phyloP scores from a whole-genome alignment of 371 early-diverging fungal genomes.

The Mortierella sp. region DNA sequence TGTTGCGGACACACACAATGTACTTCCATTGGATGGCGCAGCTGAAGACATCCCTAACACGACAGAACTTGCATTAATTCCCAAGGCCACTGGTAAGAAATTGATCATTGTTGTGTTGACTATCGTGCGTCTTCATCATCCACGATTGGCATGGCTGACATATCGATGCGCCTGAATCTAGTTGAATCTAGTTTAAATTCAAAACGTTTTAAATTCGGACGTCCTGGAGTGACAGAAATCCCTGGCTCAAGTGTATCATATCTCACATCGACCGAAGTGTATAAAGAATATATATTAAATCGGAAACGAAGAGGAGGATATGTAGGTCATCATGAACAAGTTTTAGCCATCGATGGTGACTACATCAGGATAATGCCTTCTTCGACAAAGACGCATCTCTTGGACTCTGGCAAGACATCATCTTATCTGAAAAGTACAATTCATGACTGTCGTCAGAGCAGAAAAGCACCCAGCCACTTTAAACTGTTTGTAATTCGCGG shows the following conservation, averaged over 20 bases:
- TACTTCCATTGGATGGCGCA: constrained; percentile 81
- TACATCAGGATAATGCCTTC: constrained; percentile 92
- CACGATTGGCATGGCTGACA: not conserved
- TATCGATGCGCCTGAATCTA: not conserved
- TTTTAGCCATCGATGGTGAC: constrained; percentile 95
- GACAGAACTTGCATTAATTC: constrained; percentile 82
- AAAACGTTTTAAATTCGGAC: constrained; percentile 25
- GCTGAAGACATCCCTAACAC: constrained; percentile 75
- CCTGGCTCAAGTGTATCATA: constrained; percentile 51
- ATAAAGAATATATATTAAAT: constrained; percentile 75
- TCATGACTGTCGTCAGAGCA: constrained; percentile 82
- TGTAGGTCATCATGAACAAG: constrained; percentile 88
- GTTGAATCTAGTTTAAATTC: constrained; percentile 14
- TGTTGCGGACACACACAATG: constrained; percentile 80
- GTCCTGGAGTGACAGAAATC: constrained; percentile 30
- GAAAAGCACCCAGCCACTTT: constrained; percentile 80
- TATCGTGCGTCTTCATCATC: not conserved
- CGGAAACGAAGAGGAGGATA: constrained; percentile 77
- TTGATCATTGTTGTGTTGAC: not conserved
- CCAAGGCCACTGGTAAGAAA: constrained; percentile 74
- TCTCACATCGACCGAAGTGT: constrained; percentile 33
- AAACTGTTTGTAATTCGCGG: constrained; percentile 77
- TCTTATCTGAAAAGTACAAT: constrained; percentile 87
- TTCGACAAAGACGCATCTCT: constrained; percentile 80
- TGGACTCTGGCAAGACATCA: constrained; percentile 85